Evolutionary conservation across 2,329 filamentous ascomycete species (phyloP), one percentile per base, ranked within the genome.

Genomic region (Aspergillus sp.): DNA sequence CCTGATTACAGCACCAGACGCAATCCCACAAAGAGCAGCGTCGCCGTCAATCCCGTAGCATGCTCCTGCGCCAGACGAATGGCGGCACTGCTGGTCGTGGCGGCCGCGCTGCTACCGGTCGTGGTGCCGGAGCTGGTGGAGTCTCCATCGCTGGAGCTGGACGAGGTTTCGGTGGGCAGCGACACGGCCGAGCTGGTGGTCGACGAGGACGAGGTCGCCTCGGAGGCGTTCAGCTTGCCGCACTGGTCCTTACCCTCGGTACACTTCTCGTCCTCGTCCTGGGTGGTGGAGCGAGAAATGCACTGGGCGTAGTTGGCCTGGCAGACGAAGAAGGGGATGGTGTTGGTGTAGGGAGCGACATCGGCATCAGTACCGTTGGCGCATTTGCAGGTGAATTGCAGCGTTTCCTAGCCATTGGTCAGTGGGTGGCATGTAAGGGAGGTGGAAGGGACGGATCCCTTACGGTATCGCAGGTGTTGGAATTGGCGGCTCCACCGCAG

Each of bases 271-370:
- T 76, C 65, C 40, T 73, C 67, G 56, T 81, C 71, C 69, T 59
- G 76, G 70, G 62, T 78, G 62, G 52, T 41, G 11, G 58, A 59
- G 19, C 69, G 64, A 23, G 58, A n/a, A 53, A 79, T 76, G 64
- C 79, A 82, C 60, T 79, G 74, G 20, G 58, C 60, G 64, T 70
- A 82, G 71, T 77, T 81, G 57, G 71, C 71, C 62, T 78, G 64
- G 74, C 85, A 88, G 68, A 83, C 77, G 69, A 76, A 85, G 70
- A 76, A 83, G 40, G 84, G 83, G 45, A 88, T 72, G 20, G 82
- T 83, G 69, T 81, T 72, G 49, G 70, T 61, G 71, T 85, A 88
- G 60, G 76, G 71, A 55, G 73, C 67, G 61, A 85, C 76, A 64
- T 84, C 78, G 59, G 83, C 82, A 6, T 68, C 66, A 40, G 76